A percentile compares a stretch with the other conserved stretches of the same genome.
Evolutionary conservation across 225 moss, liverwort and hornwort genomes (phyloP).

Genomic region (Polytrichum formosum): DNA sequence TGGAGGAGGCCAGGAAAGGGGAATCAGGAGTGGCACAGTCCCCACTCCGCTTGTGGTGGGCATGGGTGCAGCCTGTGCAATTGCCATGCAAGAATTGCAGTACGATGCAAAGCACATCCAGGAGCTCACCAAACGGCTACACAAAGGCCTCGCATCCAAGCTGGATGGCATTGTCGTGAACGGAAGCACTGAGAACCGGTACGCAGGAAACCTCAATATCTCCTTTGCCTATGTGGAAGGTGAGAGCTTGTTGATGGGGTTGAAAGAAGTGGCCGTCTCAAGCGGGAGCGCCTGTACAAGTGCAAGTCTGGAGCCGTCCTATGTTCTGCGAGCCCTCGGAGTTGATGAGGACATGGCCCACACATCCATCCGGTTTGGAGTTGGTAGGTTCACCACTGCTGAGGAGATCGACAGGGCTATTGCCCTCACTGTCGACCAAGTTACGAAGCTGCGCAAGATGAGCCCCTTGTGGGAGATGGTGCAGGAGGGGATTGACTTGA

Average conservation of each 20-base stretch:
- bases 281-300: constrained; percentile 64
- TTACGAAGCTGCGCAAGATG: constrained; percentile 56
- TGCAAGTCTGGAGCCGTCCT: constrained; percentile 53
- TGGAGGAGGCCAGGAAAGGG: constrained; percentile 57
- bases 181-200: constrained; percentile 40
- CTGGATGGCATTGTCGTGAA: constrained; percentile 44
- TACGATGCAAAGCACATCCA: constrained; percentile 31
- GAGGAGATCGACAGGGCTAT: constrained; percentile 55
- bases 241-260: constrained; percentile 52
- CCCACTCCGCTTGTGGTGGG: constrained; percentile 36
- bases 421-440: constrained; percentile 40
- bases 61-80: constrained; percentile 36
- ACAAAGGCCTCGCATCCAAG: constrained; percentile 32
- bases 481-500: constrained; percentile 63
- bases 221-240: constrained; percentile 58
- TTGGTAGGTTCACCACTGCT: constrained; percentile 53
- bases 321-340: constrained; percentile 50
- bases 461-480: constrained; percentile 82
- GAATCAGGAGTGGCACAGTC: constrained; percentile 49
- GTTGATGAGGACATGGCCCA: constrained; percentile 73
- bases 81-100: constrained; percentile 55
- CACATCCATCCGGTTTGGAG: constrained; percentile 67
- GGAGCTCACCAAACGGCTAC: constrained; percentile 25
- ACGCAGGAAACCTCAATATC: constrained; percentile 50
- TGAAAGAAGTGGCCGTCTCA: constrained; percentile 56